Evolutionary conservation across 371 early-diverging fungal species (phyloP).

Genomic region (Coemansia sp.): DNA sequence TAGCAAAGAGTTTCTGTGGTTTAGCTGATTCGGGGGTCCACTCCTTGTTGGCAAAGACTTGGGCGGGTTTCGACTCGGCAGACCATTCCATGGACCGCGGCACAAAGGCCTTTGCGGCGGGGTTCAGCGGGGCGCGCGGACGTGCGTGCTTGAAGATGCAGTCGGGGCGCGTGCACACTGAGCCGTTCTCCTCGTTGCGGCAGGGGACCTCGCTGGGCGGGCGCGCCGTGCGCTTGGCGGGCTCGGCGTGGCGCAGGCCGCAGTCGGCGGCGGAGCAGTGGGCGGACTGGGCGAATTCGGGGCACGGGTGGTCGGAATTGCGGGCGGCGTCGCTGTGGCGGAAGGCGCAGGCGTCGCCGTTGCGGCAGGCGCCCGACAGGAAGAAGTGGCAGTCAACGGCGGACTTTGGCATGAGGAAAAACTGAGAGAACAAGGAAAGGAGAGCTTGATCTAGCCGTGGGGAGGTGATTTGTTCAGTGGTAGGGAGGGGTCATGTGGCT

Average conservation of each 20-base stretch:
- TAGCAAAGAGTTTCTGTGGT: neutral
- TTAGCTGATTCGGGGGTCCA: constrained; percentile 12
- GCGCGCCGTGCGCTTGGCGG: constrained; percentile 4
- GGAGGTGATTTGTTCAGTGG: no score
- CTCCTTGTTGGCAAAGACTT: constrained; percentile 2
- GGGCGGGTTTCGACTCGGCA: neutral
- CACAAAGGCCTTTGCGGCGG: constrained; percentile 38
- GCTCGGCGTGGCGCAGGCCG: constrained; percentile 33
- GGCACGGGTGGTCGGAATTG: constrained; percentile 17
- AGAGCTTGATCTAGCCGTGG: no score
- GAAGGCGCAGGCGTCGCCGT: constrained; percentile 37
- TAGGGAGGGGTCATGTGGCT: no score
- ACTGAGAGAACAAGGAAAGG: no score
- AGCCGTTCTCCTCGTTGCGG: constrained; percentile 40
- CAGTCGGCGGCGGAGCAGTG: constrained; percentile 29
- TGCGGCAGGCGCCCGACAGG: constrained; percentile 32
- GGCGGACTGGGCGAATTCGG: constrained; percentile 25
- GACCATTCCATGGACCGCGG: constrained; percentile 6
- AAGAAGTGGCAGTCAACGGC: constrained; percentile 43
- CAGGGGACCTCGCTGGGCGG: constrained; percentile 36
- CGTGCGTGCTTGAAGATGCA: constrained; percentile 34
- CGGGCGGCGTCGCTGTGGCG: constrained; percentile 35
- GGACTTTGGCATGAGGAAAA: neutral
- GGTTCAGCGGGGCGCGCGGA: constrained; percentile 11
- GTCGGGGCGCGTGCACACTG: constrained; percentile 30